Base-by-base conservation (phyloP, 1,284 basidiomycete species). In the Ceratobasidium sp. region DNA sequence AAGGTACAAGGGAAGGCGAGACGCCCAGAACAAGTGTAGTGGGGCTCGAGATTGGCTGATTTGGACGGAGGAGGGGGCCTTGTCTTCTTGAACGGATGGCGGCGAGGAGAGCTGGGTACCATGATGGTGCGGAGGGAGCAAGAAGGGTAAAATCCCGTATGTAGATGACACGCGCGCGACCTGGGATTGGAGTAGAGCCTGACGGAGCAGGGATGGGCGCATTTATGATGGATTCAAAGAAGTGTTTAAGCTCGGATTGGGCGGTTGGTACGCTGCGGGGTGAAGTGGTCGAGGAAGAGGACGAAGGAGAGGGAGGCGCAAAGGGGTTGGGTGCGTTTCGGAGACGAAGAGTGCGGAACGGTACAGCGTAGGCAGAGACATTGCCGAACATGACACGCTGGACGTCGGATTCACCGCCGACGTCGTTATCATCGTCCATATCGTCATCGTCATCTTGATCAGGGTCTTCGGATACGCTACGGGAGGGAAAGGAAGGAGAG, bases 21-120 rank as follows among this genome's bases (percentile, higher is more conserved):
- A 93, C 88, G 23, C 93, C 93, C 77, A 96, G 91, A 5, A 96
- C 84, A 54, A 96, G 91, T 2, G 90, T 88, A 76, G 90, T 92
- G 1, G 93, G 92, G 78, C 87, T 88, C 32, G 81, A 76, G 8
- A 91, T 86, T 3, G 88, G 85, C 87, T 83, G 49, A 86, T 83
- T 0, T 87, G 83, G 18, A 18, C 38, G 30, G 32, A 67, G 52
- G 89, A 82, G 3, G 87, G 32, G 83, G 1, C 90, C 88, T 76
- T 87, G 86, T 30, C 94, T 86, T 41, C 92, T 86, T 72, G 89
- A 84, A 59, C 89, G 88, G 8, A 95, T 91, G 8, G 93, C 90
- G 49, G 88, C 85, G 11, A 94, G 84, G 16, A 96, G 84, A 38
- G 89, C 85, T 2, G 92, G 89, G 79, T 92, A 96, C 94, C 95